These are phyloP conservation scores for Skeletonema costatum DNA, from an alignment of 108 stramenopile genomes.

Conservation along the genomic window DNA sequence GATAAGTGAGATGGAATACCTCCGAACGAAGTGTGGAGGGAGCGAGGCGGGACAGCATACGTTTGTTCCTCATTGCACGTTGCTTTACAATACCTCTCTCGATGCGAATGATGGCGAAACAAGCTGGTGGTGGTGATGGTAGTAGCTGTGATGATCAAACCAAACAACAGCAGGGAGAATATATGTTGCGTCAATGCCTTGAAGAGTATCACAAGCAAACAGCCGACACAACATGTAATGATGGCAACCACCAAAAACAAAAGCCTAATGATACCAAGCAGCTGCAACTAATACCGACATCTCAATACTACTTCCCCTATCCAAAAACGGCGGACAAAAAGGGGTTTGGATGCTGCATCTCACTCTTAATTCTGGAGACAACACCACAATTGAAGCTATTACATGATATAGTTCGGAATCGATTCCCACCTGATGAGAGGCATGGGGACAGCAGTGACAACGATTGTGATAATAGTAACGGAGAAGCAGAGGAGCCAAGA, in stretches of 20 bases:
- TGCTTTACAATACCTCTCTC: conserved; percentile 45
- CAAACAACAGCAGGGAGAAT: conserved; percentile 11
- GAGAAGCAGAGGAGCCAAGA: neutral
- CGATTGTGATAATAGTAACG: neutral
- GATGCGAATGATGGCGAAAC: neutral
- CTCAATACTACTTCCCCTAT: conserved; percentile 50
- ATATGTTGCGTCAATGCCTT: conserved; percentile 27
- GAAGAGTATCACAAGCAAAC: conserved; percentile 5
- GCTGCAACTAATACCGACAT: conserved; percentile 23
- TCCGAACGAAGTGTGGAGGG: conserved; percentile 33
- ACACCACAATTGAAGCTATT: conserved; percentile 14
- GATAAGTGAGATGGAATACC: conserved; percentile 24
- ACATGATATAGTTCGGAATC: conserved; percentile 26
- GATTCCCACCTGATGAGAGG: conserved; percentile 53
- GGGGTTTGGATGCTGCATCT: conserved; percentile 51
- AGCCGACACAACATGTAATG: neutral
- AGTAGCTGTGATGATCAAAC: neutral
- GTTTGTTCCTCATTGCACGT: conserved; percentile 48
- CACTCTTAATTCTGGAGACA: conserved; percentile 29
- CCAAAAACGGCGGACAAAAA: conserved; percentile 45
- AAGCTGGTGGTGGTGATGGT: neutral
- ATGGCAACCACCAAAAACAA: neutral
- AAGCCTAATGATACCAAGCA: neutral
- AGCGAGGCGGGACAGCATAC: conserved; percentile 6
- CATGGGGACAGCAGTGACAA: conserved; percentile 4